Evolutionary conservation across 2,329 filamentous ascomycete species (phyloP), one percentile per base, ranked within the genome.

Genomic region (Periglandula ipomoeae): DNA sequence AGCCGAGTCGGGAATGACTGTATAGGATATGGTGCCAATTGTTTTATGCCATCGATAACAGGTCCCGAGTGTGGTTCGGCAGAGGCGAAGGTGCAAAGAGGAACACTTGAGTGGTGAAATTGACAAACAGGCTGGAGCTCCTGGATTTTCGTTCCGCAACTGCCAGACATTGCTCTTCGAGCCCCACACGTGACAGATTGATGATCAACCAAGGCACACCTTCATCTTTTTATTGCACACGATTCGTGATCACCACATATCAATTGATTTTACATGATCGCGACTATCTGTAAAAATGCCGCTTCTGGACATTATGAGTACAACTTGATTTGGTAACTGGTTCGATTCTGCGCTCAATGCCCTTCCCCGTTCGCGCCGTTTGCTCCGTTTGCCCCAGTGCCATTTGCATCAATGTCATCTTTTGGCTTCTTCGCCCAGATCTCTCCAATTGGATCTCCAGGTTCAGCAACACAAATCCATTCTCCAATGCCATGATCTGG

Each of bases 361-460:
- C 40, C 37, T 20, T 7, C 38, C 17, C 24, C 44, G 17, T 47
- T 44, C 2, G 44, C 47, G 24, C 34, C 24, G n/a, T 39, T 34
- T 2, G 27, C n/a, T 15, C 40, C 39, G 30, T 44, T 40, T 6
- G 26, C 22, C 30, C 30, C 39, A 44, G 44, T 47, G 43, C 43
- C 49, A 30, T 48, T 50, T 20, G 17, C 32, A 27, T n/a, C n/a
- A n/a, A n/a, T n/a, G n/a, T 50, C 42, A 5, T 11, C 44, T 38
- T 24, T 47, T n/a, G 43, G 43, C 32, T 50, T 50, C 38, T 44
- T 76, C 38, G 79, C 66, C 71, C 82, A 86, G 13, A 83, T 72
- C 65, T 89, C 85, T 0, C 81, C 80, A n/a, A 90, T 70, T 0
- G 75, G 69, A 62, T 89, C 81, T 0, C 84, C 85, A 39, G 78